phyloP scores from a whole-genome alignment of 352 stramenopile genomes.

The Phytophthora sansomeana region DNA sequence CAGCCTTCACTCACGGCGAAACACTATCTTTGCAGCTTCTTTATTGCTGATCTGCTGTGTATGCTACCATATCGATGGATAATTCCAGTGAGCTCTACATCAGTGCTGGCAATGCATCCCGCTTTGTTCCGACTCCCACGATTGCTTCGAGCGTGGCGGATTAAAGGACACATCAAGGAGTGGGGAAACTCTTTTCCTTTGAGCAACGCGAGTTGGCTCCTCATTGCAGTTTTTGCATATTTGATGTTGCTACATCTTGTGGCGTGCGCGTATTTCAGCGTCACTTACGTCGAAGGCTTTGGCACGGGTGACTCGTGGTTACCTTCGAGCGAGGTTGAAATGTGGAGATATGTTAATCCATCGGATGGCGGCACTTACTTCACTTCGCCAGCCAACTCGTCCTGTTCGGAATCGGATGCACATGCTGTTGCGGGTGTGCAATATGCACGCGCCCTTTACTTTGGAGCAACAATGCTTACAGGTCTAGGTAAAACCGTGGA shows the following conservation, averaged over 20 bases:
- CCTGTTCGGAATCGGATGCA: slow-evolving; percentile 12
- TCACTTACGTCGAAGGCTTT: slow-evolving; percentile 46
- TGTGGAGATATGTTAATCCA: slow-evolving; percentile 1
- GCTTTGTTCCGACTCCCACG: slow-evolving; percentile 45
- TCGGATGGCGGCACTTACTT: slow-evolving; percentile 11
- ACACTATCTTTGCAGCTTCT: slow-evolving; percentile 38
- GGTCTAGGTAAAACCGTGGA: slow-evolving; percentile 52
- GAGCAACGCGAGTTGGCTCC: slow-evolving; percentile 15
- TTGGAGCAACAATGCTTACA: slow-evolving; percentile 54
- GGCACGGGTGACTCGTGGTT: slow-evolving; percentile 33
- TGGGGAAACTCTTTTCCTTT: slow-evolving; percentile 37
- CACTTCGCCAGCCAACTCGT: slow-evolving; percentile 5
- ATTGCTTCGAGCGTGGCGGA: slow-evolving; percentile 43
- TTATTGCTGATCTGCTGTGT: slow-evolving; percentile 48
- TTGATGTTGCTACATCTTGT: slow-evolving; percentile 42
- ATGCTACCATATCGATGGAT: slow-evolving; percentile 53
- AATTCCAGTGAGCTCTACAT: slow-evolving; percentile 6
- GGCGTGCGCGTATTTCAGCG: slow-evolving; percentile 43
- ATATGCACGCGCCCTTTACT: slow-evolving; percentile 54
- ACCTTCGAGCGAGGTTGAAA: slow-evolving; percentile 31
- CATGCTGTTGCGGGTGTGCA: slow-evolving; percentile 28
- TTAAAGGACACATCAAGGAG: slow-evolving; percentile 44
- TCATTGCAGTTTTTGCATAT: slow-evolving; percentile 18
- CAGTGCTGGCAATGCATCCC: slow-evolving; percentile 13
- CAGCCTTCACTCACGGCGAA: slow-evolving; percentile 32